Percentiles rank a stretch among this genome's conserved stretches.
These are phyloP conservation scores for Fusarium paranaense DNA, from an alignment of 2,329 filamentous ascomycete genomes.

Conservation along the genomic window DNA sequence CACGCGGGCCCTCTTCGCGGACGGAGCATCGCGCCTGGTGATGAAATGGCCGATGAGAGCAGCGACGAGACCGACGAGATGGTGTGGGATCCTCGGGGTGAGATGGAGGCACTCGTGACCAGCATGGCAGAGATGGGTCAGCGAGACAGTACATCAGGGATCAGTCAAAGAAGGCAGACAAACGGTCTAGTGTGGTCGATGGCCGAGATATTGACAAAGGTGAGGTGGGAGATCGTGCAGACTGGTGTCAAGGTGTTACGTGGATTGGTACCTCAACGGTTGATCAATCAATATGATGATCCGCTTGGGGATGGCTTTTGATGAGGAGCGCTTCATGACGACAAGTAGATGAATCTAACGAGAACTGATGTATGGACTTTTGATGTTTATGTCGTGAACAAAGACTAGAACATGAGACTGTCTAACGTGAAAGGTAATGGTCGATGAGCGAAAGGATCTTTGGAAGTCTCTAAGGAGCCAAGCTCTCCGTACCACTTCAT, in stretches of 20 bases:
- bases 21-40: background rate
- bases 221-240: conserved; percentile 72
- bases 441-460: background rate
- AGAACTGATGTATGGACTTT: background rate
- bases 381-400: background rate
- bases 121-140: conserved; percentile 50
- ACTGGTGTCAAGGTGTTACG: conserved; percentile 69
- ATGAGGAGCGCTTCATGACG: background rate
- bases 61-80: conserved; percentile 58
- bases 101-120: conserved; percentile 59
- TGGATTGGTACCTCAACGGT: conserved; percentile 46
- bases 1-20: conserved; percentile 46
- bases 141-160: conserved; percentile 39
- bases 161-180: conserved; percentile 60
- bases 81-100: conserved; percentile 61
- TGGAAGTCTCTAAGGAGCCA: background rate
- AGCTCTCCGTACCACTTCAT: background rate
- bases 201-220: conserved; percentile 64
- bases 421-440: background rate
- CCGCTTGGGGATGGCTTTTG: background rate
- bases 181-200: conserved; percentile 67
- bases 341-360: background rate
- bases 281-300: conserved; percentile 45
- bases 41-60: conserved; percentile 8
- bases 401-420: background rate